These are phyloP conservation scores for Pestalotiopsis sp. DNA, from an alignment of 2,329 filamentous ascomycete genomes.

Conservation along the genomic window DNA sequence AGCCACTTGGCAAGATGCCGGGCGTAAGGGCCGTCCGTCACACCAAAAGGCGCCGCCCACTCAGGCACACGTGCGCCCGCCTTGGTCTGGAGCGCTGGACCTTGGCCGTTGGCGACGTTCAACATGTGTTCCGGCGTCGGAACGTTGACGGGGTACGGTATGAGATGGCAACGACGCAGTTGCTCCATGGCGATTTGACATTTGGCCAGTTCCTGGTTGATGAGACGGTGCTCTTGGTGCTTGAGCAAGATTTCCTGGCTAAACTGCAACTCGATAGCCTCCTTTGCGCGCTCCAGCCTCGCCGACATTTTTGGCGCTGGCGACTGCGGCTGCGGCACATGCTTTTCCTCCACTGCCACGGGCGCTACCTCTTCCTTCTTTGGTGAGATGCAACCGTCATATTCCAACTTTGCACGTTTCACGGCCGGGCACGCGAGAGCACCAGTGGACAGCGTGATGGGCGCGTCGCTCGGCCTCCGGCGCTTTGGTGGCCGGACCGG, in stretches of 20 bases:
- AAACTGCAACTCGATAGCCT: conserved; percentile 83
- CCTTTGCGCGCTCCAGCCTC: conserved; percentile 58
- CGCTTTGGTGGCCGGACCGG: conserved; percentile 32
- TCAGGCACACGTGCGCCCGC: conserved; percentile 68
- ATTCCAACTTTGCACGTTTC: conserved; percentile 47
- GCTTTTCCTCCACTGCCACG: conserved; percentile 21
- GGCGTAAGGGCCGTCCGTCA: conserved; percentile 89
- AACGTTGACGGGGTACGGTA: conserved; percentile 80
- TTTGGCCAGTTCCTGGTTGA: conserved; percentile 95
- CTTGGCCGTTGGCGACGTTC: conserved; percentile 74
- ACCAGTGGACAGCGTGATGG: conserved; percentile 31
- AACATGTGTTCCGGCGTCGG: conserved; percentile 69
- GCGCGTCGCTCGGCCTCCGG: conserved; percentile 33
- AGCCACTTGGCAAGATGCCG: conserved; percentile 97
- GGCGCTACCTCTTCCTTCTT: conserved; percentile 30
- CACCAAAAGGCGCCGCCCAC: conserved; percentile 87
- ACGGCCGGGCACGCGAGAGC: conserved; percentile 28
- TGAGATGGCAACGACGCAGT: conserved; percentile 86
- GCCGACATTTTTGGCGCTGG: conserved; percentile 24
- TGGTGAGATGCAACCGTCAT: conserved; percentile 29
- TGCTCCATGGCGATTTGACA: conserved; percentile 94
- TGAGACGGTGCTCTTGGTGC: conserved; percentile 90
- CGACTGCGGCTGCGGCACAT: conserved; percentile 14
- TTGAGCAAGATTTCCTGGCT: conserved; percentile 91
- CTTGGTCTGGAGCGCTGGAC: conserved; percentile 66